Base-by-base conservation (phyloP, 2,329 filamentous ascomycete genomes). In the Monosporascus sp. region DNA sequence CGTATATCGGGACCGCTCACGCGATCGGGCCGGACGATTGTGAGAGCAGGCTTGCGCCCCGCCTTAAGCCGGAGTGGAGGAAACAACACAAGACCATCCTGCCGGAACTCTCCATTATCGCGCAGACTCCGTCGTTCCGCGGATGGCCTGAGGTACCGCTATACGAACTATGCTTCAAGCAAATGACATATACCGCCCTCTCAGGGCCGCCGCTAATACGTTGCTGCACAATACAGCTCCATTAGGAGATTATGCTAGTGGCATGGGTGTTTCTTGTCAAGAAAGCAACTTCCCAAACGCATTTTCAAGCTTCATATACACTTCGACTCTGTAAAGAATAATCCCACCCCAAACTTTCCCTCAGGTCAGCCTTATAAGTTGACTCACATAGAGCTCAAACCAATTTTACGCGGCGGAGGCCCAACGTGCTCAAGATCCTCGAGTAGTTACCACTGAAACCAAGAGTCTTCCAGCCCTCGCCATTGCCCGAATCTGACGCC, bases 381-480 rank as follows among this genome's bases (percentile, higher is more conserved):
- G 27, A 14, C 27, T 17, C 18, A n/a, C 5, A 27, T 5, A 22
- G 25, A 24, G 24, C 18, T 22, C 18, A 38, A 20, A 62, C 59
- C 9, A 62, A 25, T 27, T 54, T 57, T 4, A 62, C 49, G 17
- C 47, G 50, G 2, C 53, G 55, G 9, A 51, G 53, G 3, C 61
- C 60, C 15, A 63, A 49, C 8, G 61, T 63, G 14, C 41, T 27
- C 3, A 63, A 50, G 17, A 62, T 56, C 22, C 57, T 57, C 50
- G 54, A 51, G 48, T 63, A 63, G 6, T 53, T 48, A 1, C 57
- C 57, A 49, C 52, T 50, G 5, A 50, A 39, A 20, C 31, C 48
- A 8, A 50, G 18, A 14, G 59, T 64, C 25, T 39, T 47, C 61
- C 61, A 63, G 3, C 49, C 15, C 20, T 62, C 54, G 37, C 25